A percentile compares a stretch with the other conserved stretches of the same genome.
These are phyloP conservation scores for Pelargonium citronellum DNA, from an alignment of 441 rosid genomes.

Conservation along the genomic window DNA sequence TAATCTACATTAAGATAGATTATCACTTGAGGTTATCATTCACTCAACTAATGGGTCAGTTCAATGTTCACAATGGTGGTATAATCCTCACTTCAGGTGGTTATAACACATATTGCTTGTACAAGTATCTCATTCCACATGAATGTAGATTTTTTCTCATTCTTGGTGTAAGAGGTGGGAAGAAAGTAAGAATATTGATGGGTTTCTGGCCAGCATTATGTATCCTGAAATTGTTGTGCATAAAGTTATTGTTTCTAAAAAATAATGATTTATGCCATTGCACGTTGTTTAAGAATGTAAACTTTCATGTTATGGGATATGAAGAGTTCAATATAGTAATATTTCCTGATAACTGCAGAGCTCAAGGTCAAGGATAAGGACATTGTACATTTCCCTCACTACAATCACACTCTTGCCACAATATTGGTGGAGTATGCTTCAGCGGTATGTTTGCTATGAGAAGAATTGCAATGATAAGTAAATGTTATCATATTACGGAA, in stretches of 20 bases:
- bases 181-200: neutral
- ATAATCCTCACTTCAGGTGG: neutral
- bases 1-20: neutral
- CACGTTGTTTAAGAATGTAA: neutral
- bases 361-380: constrained; percentile 40
- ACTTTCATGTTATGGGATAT: neutral
- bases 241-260: neutral
- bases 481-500: neutral
- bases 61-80: neutral
- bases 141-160: neutral
- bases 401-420: constrained; percentile 72
- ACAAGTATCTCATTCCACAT: neutral
- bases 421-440: constrained; percentile 88
- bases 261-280: neutral
- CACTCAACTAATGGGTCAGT: neutral
- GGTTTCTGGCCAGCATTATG: neutral
- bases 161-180: neutral
- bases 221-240: neutral
- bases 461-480: neutral
- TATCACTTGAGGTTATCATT: neutral
- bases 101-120: neutral
- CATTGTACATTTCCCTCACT: constrained; percentile 26
- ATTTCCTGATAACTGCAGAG: constrained; percentile 33
- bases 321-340: neutral
- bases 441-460: constrained; percentile 50